These are phyloP conservation scores for Colletotrichum liriopes DNA, from an alignment of 2,329 filamentous ascomycete species.

Conservation along the genomic window DNA sequence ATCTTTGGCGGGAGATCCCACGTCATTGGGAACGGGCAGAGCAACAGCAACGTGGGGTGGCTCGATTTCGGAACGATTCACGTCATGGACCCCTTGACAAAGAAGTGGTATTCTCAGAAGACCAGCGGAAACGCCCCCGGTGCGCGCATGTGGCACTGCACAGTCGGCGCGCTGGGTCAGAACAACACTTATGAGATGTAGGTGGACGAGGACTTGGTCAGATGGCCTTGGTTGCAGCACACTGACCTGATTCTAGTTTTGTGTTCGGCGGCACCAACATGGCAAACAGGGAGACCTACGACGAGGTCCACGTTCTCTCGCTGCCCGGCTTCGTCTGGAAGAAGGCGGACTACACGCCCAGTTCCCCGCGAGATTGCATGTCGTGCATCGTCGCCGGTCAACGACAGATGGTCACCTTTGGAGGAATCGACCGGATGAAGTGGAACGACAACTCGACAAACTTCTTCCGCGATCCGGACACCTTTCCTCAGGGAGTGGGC, in stretches of 20 bases:
- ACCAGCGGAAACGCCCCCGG: conserved; percentile 39
- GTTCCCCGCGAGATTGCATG: conserved; percentile 30
- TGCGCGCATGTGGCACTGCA: conserved; percentile 38
- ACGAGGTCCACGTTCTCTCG: conserved; percentile 42
- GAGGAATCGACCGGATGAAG: conserved; percentile 25
- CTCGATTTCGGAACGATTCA: conserved; percentile 37
- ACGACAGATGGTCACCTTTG: conserved; percentile 43
- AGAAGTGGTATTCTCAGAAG: conserved; percentile 40
- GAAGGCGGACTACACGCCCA: conserved; percentile 35
- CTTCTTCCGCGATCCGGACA: conserved; percentile 33
- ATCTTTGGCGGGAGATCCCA: conserved; percentile 36
- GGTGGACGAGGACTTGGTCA: background rate
- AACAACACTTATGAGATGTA: conserved; percentile 44
- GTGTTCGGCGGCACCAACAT: conserved; percentile 41
- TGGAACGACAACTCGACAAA: background rate
- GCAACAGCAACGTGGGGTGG: conserved; percentile 23
- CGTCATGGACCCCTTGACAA: conserved; percentile 42
- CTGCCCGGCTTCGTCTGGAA: conserved; percentile 44
- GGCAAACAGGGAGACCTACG: conserved; percentile 7
- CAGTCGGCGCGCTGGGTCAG: conserved; percentile 31
- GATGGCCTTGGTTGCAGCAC: background rate
- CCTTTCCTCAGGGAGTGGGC: conserved; percentile 40
- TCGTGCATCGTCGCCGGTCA: conserved; percentile 40
- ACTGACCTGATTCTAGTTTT: conserved; percentile 31
- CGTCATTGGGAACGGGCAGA: conserved; percentile 3